phyloP scores from a whole-genome alignment of 2,329 filamentous ascomycete species.

The Trichoderma sp. region DNA sequence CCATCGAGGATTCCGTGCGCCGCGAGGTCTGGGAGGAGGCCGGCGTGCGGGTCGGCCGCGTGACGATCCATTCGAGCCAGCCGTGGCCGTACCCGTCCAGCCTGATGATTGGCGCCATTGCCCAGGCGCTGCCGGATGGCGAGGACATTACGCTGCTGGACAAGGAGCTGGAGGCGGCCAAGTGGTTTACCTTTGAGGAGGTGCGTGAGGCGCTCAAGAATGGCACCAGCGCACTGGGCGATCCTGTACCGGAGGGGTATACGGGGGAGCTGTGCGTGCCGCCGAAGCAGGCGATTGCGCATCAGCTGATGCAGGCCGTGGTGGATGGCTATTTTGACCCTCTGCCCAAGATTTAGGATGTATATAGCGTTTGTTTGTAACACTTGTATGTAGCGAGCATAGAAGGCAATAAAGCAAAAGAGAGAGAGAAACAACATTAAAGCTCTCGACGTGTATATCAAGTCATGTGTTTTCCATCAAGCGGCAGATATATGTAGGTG shows the following conservation, averaged over 20 bases:
- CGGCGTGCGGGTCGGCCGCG: conserved; percentile 74
- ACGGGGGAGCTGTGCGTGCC: conserved; percentile 79
- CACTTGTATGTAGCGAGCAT: background rate
- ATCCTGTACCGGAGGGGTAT: conserved; percentile 66
- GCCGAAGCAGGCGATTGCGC: conserved; percentile 86
- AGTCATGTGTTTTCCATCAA: background rate
- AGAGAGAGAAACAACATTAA: background rate
- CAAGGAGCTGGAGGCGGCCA: conserved; percentile 85
- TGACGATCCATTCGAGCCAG: conserved; percentile 81
- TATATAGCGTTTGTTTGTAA: background rate
- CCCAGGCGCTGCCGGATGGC: conserved; percentile 76
- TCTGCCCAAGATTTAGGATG: conserved; percentile 53
- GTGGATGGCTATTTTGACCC: conserved; percentile 71
- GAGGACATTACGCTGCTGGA: conserved; percentile 87
- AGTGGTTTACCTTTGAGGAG: conserved; percentile 85
- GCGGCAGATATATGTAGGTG: background rate
- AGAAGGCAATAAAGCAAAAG: background rate
- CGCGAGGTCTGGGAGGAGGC: conserved; percentile 87
- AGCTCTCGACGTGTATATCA: background rate
- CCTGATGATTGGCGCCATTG: conserved; percentile 86
- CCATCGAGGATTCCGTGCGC: conserved; percentile 80
- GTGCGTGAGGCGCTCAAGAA: conserved; percentile 72
- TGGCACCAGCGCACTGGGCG: conserved; percentile 68
- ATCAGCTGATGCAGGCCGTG: conserved; percentile 82
- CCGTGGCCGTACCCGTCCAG: conserved; percentile 87